Evolutionary conservation across 106 monocot genomes (phyloP).

Genomic region (Allium cepa): DNA sequence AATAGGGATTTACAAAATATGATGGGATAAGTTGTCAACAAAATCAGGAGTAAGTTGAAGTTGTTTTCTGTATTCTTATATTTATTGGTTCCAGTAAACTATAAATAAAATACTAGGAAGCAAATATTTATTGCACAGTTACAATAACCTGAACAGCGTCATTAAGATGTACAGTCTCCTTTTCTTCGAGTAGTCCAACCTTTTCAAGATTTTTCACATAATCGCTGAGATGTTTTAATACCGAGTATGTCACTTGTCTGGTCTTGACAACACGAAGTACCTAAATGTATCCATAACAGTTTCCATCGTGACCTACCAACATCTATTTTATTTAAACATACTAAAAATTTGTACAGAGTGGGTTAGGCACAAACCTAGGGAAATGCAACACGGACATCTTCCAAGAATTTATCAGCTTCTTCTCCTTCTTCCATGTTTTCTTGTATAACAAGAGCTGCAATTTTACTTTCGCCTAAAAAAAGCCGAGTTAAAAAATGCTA

Average conservation of each 20-base stretch:
- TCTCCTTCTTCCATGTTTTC: constrained; percentile 66
- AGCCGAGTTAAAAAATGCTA: background rate
- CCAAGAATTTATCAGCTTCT: constrained; percentile 66
- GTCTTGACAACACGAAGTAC: constrained; percentile 94
- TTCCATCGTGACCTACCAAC: background rate
- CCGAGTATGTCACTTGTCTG: constrained; percentile 87
- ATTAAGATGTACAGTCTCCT: no score
- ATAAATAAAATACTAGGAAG: no score
- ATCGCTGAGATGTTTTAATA: constrained; percentile 80
- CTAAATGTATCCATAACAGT: constrained; percentile 30
- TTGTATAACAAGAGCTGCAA: constrained; percentile 43
- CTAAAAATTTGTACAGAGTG: background rate
- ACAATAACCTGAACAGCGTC: no score
- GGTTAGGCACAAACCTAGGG: constrained; percentile 39
- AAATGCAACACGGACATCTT: constrained; percentile 63
- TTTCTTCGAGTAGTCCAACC: no score
- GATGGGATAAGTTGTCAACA: no score
- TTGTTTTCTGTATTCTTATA: no score
- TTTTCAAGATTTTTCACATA: no score
- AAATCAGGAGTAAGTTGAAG: no score
- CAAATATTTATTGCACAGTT: no score
- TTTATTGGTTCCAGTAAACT: no score
- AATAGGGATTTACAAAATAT: no score
- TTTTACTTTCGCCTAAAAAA: constrained; percentile 53
- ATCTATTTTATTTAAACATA: background rate